Base-by-base conservation (phyloP, 805 yeast genomes). In the Nakazawaea pomicola region DNA sequence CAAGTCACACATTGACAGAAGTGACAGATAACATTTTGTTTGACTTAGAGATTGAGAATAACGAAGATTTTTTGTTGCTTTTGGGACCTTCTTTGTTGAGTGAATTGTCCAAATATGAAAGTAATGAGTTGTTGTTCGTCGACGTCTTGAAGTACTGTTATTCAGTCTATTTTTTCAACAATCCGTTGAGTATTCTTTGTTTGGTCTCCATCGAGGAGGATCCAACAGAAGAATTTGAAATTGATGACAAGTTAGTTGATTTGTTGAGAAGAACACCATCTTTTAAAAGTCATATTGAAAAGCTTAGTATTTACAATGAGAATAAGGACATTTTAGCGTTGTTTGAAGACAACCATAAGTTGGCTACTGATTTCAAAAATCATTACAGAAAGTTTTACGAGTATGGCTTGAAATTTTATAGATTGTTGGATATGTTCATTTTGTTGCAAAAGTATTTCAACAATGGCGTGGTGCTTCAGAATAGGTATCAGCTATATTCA, bases 41-140 rank as follows among this genome's bases (percentile, higher is more conserved):
- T 24, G 57, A 56, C 41, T 58, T 36, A 29, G 32, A 41, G 9
- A 16, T 40, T 20, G 40, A 41, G 17, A 29, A 32, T 23, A 29
- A 21, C 16, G 14, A 14, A 4, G 41, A 42, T 24, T 36, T 36
- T 17, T 28, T 36, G 17, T 19, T 42, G 4, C 20, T 42, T n/a
- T 33, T 42, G 5, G 73, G 72, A 3, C 72, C 73, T 6, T 61
- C 71, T 3, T 71, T 72, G 8, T 51, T 67, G 46, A 67, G 65
- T 44, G 69, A 68, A 49, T 51, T 68, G 35, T 47, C 67, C 41
- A 71, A 72, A 17, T 72, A 65, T 48, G 69, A 67, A 21, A 10
- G 24, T 12, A 33, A 42, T 23, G 45, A 42, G 16, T 20, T 31
- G 12, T 18, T 29, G 17, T 42, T 42, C 32, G 25, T 42, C 17